These are phyloP conservation scores for Pistacia vera DNA, from an alignment of 345 rosid species.

Conservation along the genomic window DNA sequence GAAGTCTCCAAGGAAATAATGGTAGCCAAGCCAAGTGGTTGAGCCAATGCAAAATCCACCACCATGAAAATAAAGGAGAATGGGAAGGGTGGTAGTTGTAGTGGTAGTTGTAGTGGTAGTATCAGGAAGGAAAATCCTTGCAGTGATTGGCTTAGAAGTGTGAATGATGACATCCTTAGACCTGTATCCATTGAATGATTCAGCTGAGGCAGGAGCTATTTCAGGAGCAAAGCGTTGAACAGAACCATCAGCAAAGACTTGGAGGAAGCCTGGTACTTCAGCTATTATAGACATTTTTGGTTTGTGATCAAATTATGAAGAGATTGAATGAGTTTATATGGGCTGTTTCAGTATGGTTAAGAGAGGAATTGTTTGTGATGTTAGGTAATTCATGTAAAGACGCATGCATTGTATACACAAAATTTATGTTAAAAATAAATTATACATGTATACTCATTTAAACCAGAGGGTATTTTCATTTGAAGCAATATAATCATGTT, in stretches of 20 bases:
- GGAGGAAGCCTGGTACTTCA: constrained; percentile 56
- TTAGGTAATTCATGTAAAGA: constrained; percentile 25
- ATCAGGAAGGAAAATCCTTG: constrained; percentile 51
- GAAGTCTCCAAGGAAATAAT: constrained; percentile 62
- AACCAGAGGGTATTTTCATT: too few relatives aligned
- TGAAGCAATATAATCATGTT: too few relatives aligned
- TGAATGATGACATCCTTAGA: constrained; percentile 52
- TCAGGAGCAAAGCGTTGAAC: constrained; percentile 48
- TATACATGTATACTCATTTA: too few relatives aligned
- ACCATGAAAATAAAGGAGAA: constrained; percentile 65
- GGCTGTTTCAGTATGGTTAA: neutral
- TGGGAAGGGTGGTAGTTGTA: constrained; percentile 25
- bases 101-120: neutral
- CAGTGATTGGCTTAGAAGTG: constrained; percentile 43
- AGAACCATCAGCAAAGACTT: constrained; percentile 57
- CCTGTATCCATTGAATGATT: constrained; percentile 32
- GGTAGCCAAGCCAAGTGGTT: constrained; percentile 67
- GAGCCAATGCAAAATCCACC: constrained; percentile 71
- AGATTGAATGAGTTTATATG: constrained; percentile 4
- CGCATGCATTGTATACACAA: neutral
- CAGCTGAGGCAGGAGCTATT: constrained; percentile 32
- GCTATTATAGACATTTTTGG: constrained; percentile 42
- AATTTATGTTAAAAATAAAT: too few relatives aligned
- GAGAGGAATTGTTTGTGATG: neutral
- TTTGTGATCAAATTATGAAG: neutral